Evolutionary conservation across 257 asterid genomes (phyloP).

Genomic region (Nicotiana benthamiana): DNA sequence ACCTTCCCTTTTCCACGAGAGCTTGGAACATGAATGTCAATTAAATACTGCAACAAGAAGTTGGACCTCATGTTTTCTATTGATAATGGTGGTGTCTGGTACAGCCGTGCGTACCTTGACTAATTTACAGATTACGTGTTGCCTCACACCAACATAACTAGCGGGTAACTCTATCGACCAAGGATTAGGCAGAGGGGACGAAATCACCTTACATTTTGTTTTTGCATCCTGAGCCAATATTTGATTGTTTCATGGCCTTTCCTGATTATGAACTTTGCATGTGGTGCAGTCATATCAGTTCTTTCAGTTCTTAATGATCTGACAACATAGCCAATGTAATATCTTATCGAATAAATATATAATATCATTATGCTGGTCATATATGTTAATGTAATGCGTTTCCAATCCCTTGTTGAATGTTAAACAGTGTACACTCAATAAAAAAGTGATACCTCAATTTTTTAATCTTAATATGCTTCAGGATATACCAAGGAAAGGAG

Average conservation of each 20-base stretch:
- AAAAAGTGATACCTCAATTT: neutral
- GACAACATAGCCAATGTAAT: neutral
- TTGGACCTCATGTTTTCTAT: neutral
- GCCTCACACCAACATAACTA: no score
- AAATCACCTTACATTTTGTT: neutral
- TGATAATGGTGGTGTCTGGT: neutral
- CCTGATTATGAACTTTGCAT: neutral
- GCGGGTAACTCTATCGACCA: neutral
- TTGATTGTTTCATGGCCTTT: neutral
- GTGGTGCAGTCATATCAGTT: neutral
- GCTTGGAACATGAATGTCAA: neutral
- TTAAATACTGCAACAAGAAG: neutral
- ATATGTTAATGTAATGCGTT: neutral
- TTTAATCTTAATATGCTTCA: constrained; percentile 14
- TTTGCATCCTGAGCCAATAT: neutral
- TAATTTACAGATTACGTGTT: no score
- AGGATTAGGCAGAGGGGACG: neutral
- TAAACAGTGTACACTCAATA: neutral
- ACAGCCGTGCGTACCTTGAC: no score
- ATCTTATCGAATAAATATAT: neutral
- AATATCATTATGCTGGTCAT: neutral
- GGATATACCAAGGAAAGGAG: constrained; percentile 90
- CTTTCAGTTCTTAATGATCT: neutral
- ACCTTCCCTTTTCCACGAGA: neutral
- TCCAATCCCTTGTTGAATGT: neutral